A percentile compares a stretch with the other conserved stretches of the same genome.
phyloP scores from a whole-genome alignment of 805 yeast genomes.

The Kazachstania martiniae region DNA sequence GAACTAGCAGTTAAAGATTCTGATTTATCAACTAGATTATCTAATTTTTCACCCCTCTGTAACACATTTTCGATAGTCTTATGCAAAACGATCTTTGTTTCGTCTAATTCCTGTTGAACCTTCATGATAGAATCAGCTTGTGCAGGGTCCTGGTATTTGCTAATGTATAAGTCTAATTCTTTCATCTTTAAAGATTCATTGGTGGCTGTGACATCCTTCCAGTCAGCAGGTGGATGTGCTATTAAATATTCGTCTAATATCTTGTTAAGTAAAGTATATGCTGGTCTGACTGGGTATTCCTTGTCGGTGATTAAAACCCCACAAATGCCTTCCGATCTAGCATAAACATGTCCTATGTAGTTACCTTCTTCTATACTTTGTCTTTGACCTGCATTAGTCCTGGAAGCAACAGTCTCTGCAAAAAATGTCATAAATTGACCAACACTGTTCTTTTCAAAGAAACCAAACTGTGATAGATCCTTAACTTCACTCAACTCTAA shows the following conservation, averaged over 20 bases:
- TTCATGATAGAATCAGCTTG: conserved; percentile 96
- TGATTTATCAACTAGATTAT: conserved; percentile 86
- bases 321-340: conserved; percentile 81
- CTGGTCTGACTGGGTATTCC: conserved; percentile 95
- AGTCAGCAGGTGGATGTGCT: conserved; percentile 56
- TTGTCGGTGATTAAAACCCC: conserved; percentile 89
- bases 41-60: conserved; percentile 94
- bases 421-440: conserved; percentile 93
- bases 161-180: conserved; percentile 56
- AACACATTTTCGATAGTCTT: conserved; percentile 90
- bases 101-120: conserved; percentile 96
- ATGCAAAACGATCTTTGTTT: conserved; percentile 91
- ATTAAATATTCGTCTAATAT: conserved; percentile 82
- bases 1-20: conserved; percentile 84
- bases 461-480: conserved; percentile 78
- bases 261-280: conserved; percentile 85
- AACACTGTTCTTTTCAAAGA: conserved; percentile 75
- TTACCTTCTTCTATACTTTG: conserved; percentile 88
- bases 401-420: conserved; percentile 77
- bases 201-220: conserved; percentile 45
- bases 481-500: conserved; percentile 70
- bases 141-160: conserved; percentile 88
- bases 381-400: conserved; percentile 84
- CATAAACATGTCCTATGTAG: conserved; percentile 86
- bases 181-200: conserved; percentile 25